phyloP scores from a whole-genome alignment of 2,329 filamentous ascomycete species.

The Ophiocordyceps polyrhachis-furcata region DNA sequence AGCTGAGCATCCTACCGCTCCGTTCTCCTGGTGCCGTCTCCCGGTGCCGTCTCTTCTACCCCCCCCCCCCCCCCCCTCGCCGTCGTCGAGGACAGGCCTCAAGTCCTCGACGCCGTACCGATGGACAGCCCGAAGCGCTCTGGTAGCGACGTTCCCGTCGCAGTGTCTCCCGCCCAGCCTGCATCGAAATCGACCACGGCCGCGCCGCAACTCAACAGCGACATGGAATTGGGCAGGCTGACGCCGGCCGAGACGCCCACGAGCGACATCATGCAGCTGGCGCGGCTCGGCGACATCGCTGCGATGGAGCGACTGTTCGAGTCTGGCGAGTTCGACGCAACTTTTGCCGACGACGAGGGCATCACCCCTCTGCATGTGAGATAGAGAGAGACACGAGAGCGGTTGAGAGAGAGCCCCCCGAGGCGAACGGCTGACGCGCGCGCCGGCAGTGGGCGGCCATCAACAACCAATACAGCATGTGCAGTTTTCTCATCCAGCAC shows the following conservation, averaged over 20 bases:
- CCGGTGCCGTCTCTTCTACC: not conserved
- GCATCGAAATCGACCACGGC: constrained; percentile 33
- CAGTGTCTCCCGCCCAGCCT: constrained; percentile 27
- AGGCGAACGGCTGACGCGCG: constrained; percentile 3
- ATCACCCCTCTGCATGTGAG: constrained; percentile 87
- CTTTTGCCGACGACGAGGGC: constrained; percentile 73
- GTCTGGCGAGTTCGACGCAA: constrained; percentile 61
- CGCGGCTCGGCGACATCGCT: constrained; percentile 67
- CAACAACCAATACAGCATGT: constrained; percentile 96
- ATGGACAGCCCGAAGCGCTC: constrained; percentile 24
- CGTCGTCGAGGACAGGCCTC: not conserved
- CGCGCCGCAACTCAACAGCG: constrained; percentile 36
- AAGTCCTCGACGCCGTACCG: constrained; percentile 1
- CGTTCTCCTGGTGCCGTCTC: not conserved
- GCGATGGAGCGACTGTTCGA: constrained; percentile 85
- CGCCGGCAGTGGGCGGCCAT: constrained; percentile 86
- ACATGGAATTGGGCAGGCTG: constrained; percentile 35
- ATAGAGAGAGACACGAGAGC: no score
- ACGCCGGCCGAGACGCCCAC: constrained; percentile 12
- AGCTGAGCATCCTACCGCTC: no score
- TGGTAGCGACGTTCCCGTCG: constrained; percentile 18
- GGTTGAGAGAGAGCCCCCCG: not conserved
- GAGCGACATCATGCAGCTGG: constrained; percentile 90
- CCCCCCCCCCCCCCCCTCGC: not conserved
- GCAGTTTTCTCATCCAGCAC: constrained; percentile 72